Conservation (phyloP, 1,284 basidiomycete genomes). For the Ustilago cynodontis region DNA sequence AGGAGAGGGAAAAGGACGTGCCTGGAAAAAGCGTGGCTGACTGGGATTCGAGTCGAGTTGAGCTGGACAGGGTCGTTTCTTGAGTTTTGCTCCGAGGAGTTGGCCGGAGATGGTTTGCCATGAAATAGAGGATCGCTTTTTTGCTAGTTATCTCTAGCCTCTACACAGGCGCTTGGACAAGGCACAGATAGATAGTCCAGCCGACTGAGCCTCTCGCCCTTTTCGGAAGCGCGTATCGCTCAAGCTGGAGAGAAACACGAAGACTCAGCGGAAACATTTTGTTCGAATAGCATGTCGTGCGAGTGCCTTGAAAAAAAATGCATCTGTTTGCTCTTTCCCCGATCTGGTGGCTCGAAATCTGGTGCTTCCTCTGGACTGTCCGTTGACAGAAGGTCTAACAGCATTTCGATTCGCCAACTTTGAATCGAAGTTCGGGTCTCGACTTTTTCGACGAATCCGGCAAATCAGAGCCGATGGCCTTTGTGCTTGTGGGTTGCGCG, state of each 20-base stretch:
- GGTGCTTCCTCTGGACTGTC: no score
- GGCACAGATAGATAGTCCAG: not conserved
- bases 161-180: conserved; percentile 1
- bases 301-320: not conserved
- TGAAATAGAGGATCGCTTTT: not conserved
- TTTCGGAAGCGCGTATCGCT: not conserved
- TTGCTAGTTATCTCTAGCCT: not conserved
- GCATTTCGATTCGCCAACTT: no score
- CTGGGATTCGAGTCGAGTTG: not conserved
- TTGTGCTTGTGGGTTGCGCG: not conserved
- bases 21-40: conserved; percentile 1
- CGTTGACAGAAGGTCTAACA: no score
- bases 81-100: conserved; percentile 20
- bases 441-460: conserved; percentile 29
- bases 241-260: conserved; percentile 13
- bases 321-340: no score
- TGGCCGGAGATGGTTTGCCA: conserved; percentile 17
- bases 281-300: not conserved
- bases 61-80: not conserved
- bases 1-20: conserved; percentile 5
- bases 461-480: conserved; percentile 13
- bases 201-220: conserved; percentile 6
- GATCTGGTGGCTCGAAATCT: no score
- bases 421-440: no score
- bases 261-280: not conserved